Evolutionary conservation across 1,284 basidiomycete species (phyloP), one percentile per base, ranked within the genome.

Genomic region (Rhodotorula sp.): DNA sequence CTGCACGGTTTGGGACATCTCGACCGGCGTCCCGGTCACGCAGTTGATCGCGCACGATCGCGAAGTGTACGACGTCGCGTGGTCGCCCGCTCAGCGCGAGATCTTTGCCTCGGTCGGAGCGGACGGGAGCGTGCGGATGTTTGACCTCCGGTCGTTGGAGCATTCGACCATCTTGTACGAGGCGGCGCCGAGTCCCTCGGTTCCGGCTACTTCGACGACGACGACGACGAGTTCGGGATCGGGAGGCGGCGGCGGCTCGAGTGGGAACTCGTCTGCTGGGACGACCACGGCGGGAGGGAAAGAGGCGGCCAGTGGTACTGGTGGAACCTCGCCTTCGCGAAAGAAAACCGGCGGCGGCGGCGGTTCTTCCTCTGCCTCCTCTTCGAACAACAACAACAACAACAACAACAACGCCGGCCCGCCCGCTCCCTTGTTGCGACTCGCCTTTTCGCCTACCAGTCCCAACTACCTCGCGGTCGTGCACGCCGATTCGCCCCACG

Each of bases 121-220:
- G 20, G 97, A 99, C 80, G 97, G 97, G 18, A 93, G 91, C 70
- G 85, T 99, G 51, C 91, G 97, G 62, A 95, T 97, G 14, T 99
- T 99, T 80, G 97, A 99, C 82, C 84, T 99, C 68, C 89, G 97
- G 52, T 92, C 91, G 77, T 86, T 99, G 59, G 97, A 99, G 81
- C 97, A 99, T 82, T 97, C 94, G 14, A 99, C 97, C 4, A 99
- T 99, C 78, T 86, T 99, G 59, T 99, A 98, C 82, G 97, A 99
- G 84, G 94, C 94, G 0, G 90, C 92, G 3, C 77, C 79, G 0
- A 79, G 14, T 56, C 78, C 21, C 23, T 65, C 79, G 6, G 85
- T 86, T 23, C 47, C 14, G 65, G 65, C 46, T 57, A 67, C 58
- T 10, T 56, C 54, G n/a, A 29, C 54, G 54, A 26, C 51, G 51